phyloP scores from a whole-genome alignment of 352 stramenopile species.

The Globisporangium orthogonon region DNA sequence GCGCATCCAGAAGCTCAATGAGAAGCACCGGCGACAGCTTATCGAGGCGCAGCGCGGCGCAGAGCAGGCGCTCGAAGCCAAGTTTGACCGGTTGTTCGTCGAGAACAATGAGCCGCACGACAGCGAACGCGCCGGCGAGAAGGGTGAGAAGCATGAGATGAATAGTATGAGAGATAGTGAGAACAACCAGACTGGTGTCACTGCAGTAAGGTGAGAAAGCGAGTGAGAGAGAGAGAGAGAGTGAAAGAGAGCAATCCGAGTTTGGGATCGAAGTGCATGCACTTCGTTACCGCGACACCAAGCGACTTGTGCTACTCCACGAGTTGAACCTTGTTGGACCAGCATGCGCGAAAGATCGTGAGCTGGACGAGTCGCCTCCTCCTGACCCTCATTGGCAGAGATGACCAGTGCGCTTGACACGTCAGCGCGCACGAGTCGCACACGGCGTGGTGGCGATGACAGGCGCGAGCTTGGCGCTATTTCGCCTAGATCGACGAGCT shows the following conservation, averaged over 20 bases:
- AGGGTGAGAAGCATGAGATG: not conserved
- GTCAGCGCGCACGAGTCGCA: no score
- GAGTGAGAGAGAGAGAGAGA: not conserved
- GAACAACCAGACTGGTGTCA: not conserved
- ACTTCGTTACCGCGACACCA: no score
- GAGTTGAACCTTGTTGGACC: no score
- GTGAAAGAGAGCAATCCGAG: no score
- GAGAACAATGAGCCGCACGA: not conserved
- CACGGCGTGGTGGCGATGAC: no score
- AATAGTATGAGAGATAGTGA: not conserved
- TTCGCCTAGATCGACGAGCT: no score
- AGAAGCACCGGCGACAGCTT: slow-evolving; percentile 3
- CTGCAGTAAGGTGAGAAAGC: not conserved
- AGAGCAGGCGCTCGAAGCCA: slow-evolving; percentile 9
- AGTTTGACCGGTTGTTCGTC: slow-evolving; percentile 11
- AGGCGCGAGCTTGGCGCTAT: no score
- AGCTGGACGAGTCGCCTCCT: no score
- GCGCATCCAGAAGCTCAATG: slow-evolving; percentile 20
- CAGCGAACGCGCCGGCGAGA: not conserved
- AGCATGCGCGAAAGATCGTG: no score
- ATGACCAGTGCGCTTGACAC: no score
- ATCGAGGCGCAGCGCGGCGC: slow-evolving; percentile 1
- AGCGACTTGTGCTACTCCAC: no score
- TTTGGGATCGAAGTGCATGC: not conserved
- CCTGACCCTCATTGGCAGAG: no score